Evolutionary conservation across 106 monocot genomes (phyloP).

Genomic region (Xerophyta viscosa): DNA sequence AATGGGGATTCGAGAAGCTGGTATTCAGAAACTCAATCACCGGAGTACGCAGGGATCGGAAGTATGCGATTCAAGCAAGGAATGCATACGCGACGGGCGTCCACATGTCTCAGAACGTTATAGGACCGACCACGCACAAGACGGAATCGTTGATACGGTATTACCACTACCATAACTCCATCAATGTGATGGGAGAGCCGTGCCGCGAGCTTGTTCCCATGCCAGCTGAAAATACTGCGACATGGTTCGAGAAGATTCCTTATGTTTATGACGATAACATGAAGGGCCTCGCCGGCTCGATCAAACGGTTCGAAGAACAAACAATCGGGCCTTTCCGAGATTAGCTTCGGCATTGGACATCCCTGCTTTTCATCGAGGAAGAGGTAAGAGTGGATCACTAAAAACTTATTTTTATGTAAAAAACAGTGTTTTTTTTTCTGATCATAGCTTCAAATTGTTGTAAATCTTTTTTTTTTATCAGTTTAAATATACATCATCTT

Average conservation of each 20-base stretch:
- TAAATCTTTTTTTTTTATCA: too few relatives aligned
- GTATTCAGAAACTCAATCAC: constrained; percentile 83
- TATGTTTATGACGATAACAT: constrained; percentile 76
- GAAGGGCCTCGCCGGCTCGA: constrained; percentile 41
- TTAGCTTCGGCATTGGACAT: neutral
- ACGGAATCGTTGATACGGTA: constrained; percentile 79
- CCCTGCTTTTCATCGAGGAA: neutral
- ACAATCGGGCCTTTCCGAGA: constrained; percentile 35
- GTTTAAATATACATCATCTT: too few relatives aligned
- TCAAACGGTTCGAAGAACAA: constrained; percentile 63
- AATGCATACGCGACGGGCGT: constrained; percentile 80
- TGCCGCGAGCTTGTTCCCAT: constrained; percentile 62
- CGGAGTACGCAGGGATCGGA: constrained; percentile 59
- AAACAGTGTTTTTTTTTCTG: too few relatives aligned
- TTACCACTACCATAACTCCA: constrained; percentile 93
- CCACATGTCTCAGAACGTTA: constrained; percentile 92
- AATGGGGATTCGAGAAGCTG: constrained; percentile 97
- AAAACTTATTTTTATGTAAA: constrained; percentile 3
- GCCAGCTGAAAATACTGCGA: constrained; percentile 47
- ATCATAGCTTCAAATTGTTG: too few relatives aligned
- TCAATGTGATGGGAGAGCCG: constrained; percentile 77
- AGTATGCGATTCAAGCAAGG: constrained; percentile 84
- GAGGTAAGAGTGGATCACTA: neutral
- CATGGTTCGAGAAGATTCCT: constrained; percentile 72
- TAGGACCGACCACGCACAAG: constrained; percentile 79